These are phyloP conservation scores for Penicillium turbatum DNA, from an alignment of 495 filamentous ascomycete species.

Conservation along the genomic window DNA sequence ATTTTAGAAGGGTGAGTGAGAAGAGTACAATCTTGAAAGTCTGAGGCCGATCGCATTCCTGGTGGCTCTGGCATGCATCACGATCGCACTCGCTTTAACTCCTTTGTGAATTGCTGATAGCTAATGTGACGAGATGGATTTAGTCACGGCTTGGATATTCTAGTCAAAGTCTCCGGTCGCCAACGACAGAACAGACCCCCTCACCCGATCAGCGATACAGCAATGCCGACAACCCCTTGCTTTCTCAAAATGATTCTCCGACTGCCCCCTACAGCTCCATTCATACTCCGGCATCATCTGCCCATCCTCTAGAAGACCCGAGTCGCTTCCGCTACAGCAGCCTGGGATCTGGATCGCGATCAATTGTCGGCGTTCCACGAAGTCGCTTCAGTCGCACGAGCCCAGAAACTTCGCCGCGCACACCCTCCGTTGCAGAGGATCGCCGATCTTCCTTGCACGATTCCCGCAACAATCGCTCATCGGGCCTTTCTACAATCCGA, in stretches of 20 bases:
- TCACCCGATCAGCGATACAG: slow-evolving; percentile 41
- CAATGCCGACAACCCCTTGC: slow-evolving; percentile 44
- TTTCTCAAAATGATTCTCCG: slow-evolving; percentile 38
- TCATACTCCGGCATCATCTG: slow-evolving; percentile 43
- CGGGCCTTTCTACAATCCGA: slow-evolving; percentile 49
- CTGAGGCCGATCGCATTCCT: slow-evolving; percentile 2
- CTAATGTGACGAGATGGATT: slow-evolving; percentile 11
- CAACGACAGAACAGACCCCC: slow-evolving; percentile 37
- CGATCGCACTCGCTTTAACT: background rate
- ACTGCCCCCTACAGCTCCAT: slow-evolving; percentile 35
- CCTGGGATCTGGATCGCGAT: slow-evolving; percentile 39
- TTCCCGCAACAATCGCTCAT: slow-evolving; percentile 48
- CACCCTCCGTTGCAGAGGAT: slow-evolving; percentile 37
- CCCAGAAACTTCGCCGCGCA: slow-evolving; percentile 46
- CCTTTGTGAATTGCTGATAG: background rate
- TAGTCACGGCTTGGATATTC: slow-evolving; percentile 45
- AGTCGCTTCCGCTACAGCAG: slow-evolving; percentile 39
- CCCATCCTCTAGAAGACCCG: slow-evolving; percentile 48
- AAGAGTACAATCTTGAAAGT: background rate
- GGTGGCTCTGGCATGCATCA: background rate
- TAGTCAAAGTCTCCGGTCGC: slow-evolving; percentile 36
- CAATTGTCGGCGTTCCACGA: slow-evolving; percentile 39
- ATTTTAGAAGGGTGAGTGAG: slow-evolving; percentile 48
- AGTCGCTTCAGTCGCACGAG: slow-evolving; percentile 36
- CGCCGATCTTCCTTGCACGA: slow-evolving; percentile 46